phyloP scores from a whole-genome alignment of 768 basidiomycete genomes.

The Suillus subluteus region DNA sequence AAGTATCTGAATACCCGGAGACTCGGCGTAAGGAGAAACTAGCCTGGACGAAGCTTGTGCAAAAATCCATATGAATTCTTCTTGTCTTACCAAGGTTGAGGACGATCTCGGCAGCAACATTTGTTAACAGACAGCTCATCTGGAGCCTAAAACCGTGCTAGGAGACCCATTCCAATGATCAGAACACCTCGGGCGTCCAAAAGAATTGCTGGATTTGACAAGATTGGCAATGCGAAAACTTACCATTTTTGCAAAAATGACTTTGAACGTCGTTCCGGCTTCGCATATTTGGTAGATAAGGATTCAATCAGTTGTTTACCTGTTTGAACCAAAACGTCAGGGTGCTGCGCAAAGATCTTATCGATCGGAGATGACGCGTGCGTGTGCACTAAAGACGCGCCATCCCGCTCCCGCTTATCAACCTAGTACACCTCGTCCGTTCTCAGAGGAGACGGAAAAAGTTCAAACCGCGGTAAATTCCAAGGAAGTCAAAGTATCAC shows the following conservation, averaged over 20 bases:
- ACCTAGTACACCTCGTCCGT: neutral
- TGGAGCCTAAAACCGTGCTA: neutral
- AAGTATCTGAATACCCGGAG: neutral
- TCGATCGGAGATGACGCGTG: neutral
- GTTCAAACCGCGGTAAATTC: neutral
- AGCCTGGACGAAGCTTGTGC: neutral
- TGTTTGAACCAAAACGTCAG: neutral
- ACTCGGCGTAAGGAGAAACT: neutral
- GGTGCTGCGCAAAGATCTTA: neutral
- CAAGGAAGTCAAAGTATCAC: neutral
- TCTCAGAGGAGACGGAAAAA: neutral
- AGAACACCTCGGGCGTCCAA: neutral
- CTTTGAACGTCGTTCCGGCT: neutral
- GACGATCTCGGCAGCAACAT: neutral
- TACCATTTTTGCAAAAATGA: neutral
- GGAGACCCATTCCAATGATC: neutral
- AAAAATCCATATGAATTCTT: neutral
- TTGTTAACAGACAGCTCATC: neutral
- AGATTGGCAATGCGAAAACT: constrained; percentile 1
- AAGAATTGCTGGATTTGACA: neutral
- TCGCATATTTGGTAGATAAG: neutral
- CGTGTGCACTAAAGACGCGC: neutral
- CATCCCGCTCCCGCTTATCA: neutral
- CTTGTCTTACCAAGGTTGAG: neutral
- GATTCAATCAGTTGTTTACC: neutral